phyloP scores from a whole-genome alignment of 2,329 filamentous ascomycete species.

The Ophiostoma australiae region DNA sequence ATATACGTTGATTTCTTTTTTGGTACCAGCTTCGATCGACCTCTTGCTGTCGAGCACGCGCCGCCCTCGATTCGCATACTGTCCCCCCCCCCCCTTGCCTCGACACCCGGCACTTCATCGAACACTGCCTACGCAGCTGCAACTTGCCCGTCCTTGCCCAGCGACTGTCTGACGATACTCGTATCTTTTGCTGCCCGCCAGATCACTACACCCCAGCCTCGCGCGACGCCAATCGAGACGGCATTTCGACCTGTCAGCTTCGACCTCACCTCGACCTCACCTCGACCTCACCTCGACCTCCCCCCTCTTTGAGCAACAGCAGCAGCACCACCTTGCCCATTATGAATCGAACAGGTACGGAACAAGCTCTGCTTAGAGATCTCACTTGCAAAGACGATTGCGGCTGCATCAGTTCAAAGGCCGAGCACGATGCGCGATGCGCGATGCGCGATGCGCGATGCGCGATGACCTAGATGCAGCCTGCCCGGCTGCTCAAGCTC shows the following conservation, averaged over 20 bases:
- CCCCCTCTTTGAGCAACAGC: constrained; percentile 14
- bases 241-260: background rate
- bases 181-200: background rate
- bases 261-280: background rate
- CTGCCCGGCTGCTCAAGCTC: background rate
- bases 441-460: background rate
- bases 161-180: background rate
- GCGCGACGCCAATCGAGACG: background rate
- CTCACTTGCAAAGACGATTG: background rate
- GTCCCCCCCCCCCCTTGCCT: background rate
- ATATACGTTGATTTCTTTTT: background rate
- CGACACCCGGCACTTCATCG: background rate
- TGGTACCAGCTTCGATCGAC: background rate
- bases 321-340: constrained; percentile 30
- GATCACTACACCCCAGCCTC: background rate
- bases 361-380: background rate
- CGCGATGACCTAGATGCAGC: background rate
- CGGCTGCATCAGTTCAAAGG: background rate
- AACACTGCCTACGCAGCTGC: background rate
- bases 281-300: background rate
- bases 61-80: background rate
- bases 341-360: constrained; percentile 60
- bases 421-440: too few species aligned
- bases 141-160: background rate
- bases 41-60: constrained; percentile 3